A percentile compares a stretch with the other conserved stretches of the same genome.
These are phyloP conservation scores for Elsinoe fawcettii DNA, from an alignment of 2,329 filamentous ascomycete species.

Conservation along the genomic window DNA sequence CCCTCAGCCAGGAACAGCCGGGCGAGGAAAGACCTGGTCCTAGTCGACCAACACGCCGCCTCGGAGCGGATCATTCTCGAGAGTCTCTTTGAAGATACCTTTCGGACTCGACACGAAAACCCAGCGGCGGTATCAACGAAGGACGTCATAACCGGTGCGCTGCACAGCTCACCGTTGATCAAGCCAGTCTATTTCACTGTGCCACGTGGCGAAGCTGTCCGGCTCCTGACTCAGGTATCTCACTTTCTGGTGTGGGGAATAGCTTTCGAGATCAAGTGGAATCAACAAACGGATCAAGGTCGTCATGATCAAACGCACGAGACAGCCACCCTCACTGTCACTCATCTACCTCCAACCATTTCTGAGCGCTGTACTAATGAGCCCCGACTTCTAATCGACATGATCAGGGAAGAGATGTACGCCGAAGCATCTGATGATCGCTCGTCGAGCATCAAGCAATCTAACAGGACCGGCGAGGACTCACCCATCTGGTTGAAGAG, in stretches of 20 bases:
- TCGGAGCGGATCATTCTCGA: constrained; percentile 84
- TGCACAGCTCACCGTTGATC: constrained; percentile 31
- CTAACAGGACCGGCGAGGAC: neutral
- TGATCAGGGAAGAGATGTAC: constrained; percentile 72
- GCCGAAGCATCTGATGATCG: constrained; percentile 27
- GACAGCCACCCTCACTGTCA: constrained; percentile 35
- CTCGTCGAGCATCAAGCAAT: neutral
- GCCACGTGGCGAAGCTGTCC: constrained; percentile 48
- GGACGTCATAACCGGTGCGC: constrained; percentile 22
- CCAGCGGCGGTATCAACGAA: neutral
- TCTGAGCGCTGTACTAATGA: constrained; percentile 66
- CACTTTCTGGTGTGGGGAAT: constrained; percentile 72
- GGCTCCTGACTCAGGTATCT: constrained; percentile 48
- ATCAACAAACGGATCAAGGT: neutral
- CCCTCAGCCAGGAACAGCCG: neutral
- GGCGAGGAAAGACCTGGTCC: constrained; percentile 44
- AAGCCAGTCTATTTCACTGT: constrained; percentile 60
- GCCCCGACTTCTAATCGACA: constrained; percentile 61
- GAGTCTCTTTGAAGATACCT: constrained; percentile 49
- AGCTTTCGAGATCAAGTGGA: constrained; percentile 44
- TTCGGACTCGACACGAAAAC: neutral
- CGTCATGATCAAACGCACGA: neutral
- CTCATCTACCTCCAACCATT: constrained; percentile 61
- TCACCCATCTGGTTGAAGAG: constrained; percentile 48
- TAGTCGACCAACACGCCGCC: constrained; percentile 91